Conservation (phyloP, 768 basidiomycete species). For the Dioszegia hungarica region DNA sequence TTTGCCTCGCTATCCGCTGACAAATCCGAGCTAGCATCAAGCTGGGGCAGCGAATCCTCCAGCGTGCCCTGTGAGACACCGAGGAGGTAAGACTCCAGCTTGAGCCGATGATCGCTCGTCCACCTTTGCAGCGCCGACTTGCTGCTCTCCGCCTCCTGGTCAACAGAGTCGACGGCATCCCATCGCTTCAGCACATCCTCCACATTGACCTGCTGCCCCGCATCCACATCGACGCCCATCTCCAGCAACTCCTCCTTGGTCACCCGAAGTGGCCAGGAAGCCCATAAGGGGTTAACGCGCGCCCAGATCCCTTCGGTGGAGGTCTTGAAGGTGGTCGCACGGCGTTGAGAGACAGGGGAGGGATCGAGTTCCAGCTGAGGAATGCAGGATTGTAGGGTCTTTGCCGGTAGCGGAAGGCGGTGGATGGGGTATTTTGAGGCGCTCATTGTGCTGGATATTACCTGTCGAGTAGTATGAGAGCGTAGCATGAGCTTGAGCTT, state of each 20-base stretch:
- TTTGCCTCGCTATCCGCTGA: conserved; percentile 50
- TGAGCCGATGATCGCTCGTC: conserved; percentile 17
- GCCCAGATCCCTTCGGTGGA: conserved; percentile 41
- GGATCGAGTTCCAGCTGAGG: conserved; percentile 21
- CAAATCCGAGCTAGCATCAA: conserved; percentile 73
- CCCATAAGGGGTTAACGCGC: conserved; percentile 67
- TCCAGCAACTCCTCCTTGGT: conserved; percentile 56
- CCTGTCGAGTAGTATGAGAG: conserved; percentile 5
- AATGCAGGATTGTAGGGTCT: conserved; percentile 23
- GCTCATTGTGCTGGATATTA: conserved; percentile 9
- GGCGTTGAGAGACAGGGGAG: conserved; percentile 37
- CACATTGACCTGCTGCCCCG: conserved; percentile 58
- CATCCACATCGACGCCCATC: conserved; percentile 55
- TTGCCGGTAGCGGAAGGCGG: conserved; percentile 28
- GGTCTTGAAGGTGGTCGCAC: conserved; percentile 37
- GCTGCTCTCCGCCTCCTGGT: conserved; percentile 52
- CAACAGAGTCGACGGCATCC: conserved; percentile 52
- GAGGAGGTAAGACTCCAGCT: conserved; percentile 54
- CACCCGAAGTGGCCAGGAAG: conserved; percentile 77
- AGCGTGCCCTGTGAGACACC: conserved; percentile 67
- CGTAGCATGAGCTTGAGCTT: not conserved
- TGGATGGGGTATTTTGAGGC: conserved; percentile 24
- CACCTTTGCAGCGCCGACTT: conserved; percentile 50
- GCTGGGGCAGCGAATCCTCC: conserved; percentile 70
- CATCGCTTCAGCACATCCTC: conserved; percentile 70